phyloP scores from a whole-genome alignment of 768 basidiomycete genomes.

The Lactarius pseudohatsudake region DNA sequence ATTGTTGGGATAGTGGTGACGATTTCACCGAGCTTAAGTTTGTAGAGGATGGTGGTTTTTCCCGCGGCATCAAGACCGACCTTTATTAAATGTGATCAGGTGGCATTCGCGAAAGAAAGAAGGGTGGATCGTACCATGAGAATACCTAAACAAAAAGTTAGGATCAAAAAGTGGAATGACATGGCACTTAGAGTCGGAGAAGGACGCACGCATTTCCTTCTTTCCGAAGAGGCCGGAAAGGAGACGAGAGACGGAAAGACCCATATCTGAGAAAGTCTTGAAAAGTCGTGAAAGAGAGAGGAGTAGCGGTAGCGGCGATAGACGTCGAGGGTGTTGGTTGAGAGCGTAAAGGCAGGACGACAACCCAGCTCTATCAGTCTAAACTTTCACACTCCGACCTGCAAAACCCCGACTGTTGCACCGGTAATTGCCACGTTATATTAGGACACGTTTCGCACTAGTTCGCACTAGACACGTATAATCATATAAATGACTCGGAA shows the following conservation, averaged over 20 bases:
- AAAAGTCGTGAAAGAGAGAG: conserved; percentile 8
- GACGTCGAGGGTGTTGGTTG: conserved; percentile 20
- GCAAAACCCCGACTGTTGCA: conserved; percentile 17
- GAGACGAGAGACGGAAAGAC: conserved; percentile 72
- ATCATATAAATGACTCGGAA: not conserved
- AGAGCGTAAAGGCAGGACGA: conserved; percentile 13
- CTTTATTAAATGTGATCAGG: conserved; percentile 40
- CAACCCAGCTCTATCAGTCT: conserved; percentile 4
- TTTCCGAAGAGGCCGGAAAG: conserved; percentile 91
- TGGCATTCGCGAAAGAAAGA: not conserved
- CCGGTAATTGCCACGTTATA: not conserved
- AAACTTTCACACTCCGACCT: conserved; percentile 21
- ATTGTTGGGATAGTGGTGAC: conserved; percentile 99
- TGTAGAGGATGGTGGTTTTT: conserved; percentile 98
- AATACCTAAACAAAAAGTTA: conserved; percentile 66
- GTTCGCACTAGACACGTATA: not conserved
- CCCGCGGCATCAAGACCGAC: conserved; percentile 99
- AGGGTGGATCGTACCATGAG: conserved; percentile 65
- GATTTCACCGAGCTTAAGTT: conserved; percentile 99
- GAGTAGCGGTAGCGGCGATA: conserved; percentile 8
- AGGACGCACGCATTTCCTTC: conserved; percentile 96
- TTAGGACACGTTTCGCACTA: not conserved
- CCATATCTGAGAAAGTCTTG: conserved; percentile 48
- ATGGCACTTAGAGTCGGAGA: conserved; percentile 33
- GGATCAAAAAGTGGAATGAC: conserved; percentile 29